phyloP scores from a whole-genome alignment of 1,139 yeast genomes.

The Diutina pseudorugosa region DNA sequence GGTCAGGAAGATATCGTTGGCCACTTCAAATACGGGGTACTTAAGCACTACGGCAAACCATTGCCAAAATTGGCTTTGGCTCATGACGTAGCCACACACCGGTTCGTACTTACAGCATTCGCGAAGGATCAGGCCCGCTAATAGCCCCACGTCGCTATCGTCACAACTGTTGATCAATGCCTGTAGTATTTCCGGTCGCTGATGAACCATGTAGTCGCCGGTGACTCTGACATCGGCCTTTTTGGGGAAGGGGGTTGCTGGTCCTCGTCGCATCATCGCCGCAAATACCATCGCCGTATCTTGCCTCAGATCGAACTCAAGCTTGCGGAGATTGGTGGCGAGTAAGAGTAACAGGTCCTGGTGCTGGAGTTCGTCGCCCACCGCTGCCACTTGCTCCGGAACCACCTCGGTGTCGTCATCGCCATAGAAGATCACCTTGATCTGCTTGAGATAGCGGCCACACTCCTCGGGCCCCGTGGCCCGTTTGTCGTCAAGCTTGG shows the following conservation, averaged over 20 bases:
- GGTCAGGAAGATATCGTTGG: slow-evolving; percentile 81
- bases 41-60: slow-evolving; percentile 66
- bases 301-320: slow-evolving; percentile 85
- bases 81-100: slow-evolving; percentile 46
- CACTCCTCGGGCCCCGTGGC: slow-evolving; percentile 65
- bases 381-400: slow-evolving; percentile 61
- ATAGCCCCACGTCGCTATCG: slow-evolving; percentile 55
- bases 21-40: slow-evolving; percentile 70
- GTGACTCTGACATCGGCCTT: slow-evolving; percentile 73
- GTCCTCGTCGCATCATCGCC: slow-evolving; percentile 60
- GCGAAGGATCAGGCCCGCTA: slow-evolving; percentile 69
- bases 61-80: slow-evolving; percentile 58
- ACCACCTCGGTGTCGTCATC: slow-evolving; percentile 60
- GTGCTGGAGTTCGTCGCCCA: slow-evolving; percentile 68
- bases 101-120: slow-evolving; percentile 78
- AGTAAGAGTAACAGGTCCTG: slow-evolving; percentile 57
- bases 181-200: slow-evolving; percentile 51
- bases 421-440: slow-evolving; percentile 61
- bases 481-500: slow-evolving; percentile 57
- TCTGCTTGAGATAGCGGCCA: slow-evolving; percentile 52
- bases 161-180: slow-evolving; percentile 63
- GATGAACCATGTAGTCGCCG: slow-evolving; percentile 61
- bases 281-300: slow-evolving; percentile 67
- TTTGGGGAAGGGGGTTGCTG: slow-evolving; percentile 11
- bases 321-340: slow-evolving; percentile 40